Conservation (phyloP, 257 asterid species). For the Rubia yunnanensis region DNA sequence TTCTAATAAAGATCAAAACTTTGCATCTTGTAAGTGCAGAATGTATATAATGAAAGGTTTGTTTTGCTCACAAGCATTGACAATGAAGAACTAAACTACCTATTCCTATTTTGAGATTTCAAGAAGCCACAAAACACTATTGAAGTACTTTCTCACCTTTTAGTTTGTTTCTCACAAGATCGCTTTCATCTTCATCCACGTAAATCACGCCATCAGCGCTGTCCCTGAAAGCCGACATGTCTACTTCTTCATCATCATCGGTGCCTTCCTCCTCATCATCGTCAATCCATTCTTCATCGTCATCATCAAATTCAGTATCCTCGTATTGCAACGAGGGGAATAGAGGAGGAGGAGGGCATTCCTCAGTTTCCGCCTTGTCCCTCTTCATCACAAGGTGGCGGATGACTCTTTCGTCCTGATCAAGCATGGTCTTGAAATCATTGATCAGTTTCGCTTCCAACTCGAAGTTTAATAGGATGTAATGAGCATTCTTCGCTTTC, state of each 20-base stretch:
- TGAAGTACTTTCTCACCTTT: slow-evolving; percentile 12
- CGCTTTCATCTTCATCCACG: slow-evolving; percentile 13
- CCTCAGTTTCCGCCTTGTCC: slow-evolving; percentile 77
- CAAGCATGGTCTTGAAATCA: slow-evolving; percentile 85
- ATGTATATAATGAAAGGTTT: too few species aligned
- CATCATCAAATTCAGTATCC: slow-evolving; percentile 19
- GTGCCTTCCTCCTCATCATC: background rate
- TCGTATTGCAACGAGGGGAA: slow-evolving; percentile 35
- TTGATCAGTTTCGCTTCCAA: slow-evolving; percentile 73
- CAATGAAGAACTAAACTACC: background rate
- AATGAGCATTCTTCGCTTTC: slow-evolving; percentile 83
- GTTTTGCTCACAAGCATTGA: too few species aligned
- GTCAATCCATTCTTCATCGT: slow-evolving; percentile 24
- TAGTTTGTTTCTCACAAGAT: slow-evolving; percentile 7
- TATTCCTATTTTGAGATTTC: background rate
- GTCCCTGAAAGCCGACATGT: slow-evolving; percentile 28
- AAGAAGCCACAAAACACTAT: background rate
- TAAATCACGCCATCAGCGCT: slow-evolving; percentile 15
- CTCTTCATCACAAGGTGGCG: slow-evolving; percentile 88
- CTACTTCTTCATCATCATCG: slow-evolving; percentile 31
- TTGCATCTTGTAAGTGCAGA: background rate
- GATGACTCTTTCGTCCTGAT: slow-evolving; percentile 77
- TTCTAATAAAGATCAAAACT: background rate
- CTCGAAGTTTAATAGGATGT: slow-evolving; percentile 79
- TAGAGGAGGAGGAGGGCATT: slow-evolving; percentile 92